These are phyloP conservation scores for Smallanthus sonchifolius DNA, from an alignment of 129 eudicot genomes.

Conservation along the genomic window DNA sequence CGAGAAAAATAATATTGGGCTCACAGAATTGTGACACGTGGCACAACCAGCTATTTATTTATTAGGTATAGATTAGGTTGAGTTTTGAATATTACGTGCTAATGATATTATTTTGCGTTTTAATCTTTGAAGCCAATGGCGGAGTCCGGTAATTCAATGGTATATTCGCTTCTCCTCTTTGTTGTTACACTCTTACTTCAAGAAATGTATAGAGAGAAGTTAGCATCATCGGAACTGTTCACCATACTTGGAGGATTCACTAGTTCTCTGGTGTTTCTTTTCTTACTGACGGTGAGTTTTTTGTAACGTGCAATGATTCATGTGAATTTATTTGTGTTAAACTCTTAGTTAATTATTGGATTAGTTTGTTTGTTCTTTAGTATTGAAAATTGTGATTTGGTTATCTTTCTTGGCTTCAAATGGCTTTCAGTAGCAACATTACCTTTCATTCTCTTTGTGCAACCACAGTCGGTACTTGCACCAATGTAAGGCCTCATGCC, in stretches of 20 bases:
- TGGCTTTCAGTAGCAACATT: background rate
- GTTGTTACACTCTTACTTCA: constrained; percentile 73
- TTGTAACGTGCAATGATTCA: background rate
- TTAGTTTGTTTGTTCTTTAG: background rate
- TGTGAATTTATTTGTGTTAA: background rate
- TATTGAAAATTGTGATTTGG: background rate
- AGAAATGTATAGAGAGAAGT: constrained; percentile 76
- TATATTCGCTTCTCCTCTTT: constrained; percentile 69
- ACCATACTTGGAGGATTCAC: constrained; percentile 94
- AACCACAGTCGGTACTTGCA: background rate
- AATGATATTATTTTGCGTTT: constrained; percentile 7
- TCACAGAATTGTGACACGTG: too few species aligned
- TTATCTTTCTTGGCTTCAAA: background rate
- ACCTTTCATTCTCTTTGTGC: background rate
- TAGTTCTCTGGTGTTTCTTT: constrained; percentile 76
- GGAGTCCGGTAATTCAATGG: constrained; percentile 75
- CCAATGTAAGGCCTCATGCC: background rate
- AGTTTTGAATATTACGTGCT: background rate
- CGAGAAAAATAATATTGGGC: too few species aligned
- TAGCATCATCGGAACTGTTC: constrained; percentile 82
- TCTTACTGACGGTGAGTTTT: constrained; percentile 63
- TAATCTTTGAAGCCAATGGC: constrained; percentile 52
- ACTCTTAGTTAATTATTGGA: background rate
- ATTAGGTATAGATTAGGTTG: too few species aligned
- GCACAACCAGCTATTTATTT: too few species aligned